Evolutionary conservation across 2,329 filamentous ascomycete species (phyloP).

Genomic region (Sporothrix humicola): DNA sequence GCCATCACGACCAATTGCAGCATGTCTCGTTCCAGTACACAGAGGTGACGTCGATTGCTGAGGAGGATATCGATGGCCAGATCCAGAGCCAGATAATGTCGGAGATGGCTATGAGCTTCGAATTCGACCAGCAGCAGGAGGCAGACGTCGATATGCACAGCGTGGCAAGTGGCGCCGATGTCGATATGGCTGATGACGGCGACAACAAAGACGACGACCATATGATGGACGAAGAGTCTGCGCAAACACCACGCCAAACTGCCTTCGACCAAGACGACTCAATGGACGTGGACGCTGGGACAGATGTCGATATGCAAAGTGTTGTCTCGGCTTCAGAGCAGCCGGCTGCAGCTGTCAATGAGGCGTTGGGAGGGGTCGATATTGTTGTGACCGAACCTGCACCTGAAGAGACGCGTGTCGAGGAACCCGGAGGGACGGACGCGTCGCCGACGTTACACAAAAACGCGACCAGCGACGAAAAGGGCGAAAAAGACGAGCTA

Average conservation of each 20-base stretch:
- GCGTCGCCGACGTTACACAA: conserved; percentile 20
- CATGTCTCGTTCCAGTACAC: background rate
- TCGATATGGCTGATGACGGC: background rate
- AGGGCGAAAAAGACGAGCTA: background rate
- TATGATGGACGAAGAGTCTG: conserved; percentile 10
- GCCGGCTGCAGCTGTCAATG: background rate
- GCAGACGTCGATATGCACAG: conserved; percentile 33
- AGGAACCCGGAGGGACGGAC: background rate
- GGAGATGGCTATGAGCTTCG: conserved; percentile 37
- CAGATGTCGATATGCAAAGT: conserved; percentile 37
- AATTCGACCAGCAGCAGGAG: conserved; percentile 29
- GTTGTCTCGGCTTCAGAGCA: conserved; percentile 23
- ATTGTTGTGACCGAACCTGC: background rate
- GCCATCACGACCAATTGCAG: background rate
- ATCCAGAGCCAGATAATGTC: conserved; percentile 38
- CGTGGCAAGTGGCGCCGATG: conserved; percentile 27
- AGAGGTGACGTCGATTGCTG: background rate
- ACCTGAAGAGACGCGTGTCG: background rate
- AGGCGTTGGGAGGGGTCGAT: background rate
- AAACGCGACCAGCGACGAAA: background rate
- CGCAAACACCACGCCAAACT: background rate
- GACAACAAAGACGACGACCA: conserved; percentile 3
- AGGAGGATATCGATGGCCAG: conserved; percentile 33
- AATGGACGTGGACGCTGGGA: conserved; percentile 35
- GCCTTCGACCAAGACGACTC: conserved; percentile 25